Conservation (phyloP, 441 rosid genomes). For the Flueggea neowawraea region DNA sequence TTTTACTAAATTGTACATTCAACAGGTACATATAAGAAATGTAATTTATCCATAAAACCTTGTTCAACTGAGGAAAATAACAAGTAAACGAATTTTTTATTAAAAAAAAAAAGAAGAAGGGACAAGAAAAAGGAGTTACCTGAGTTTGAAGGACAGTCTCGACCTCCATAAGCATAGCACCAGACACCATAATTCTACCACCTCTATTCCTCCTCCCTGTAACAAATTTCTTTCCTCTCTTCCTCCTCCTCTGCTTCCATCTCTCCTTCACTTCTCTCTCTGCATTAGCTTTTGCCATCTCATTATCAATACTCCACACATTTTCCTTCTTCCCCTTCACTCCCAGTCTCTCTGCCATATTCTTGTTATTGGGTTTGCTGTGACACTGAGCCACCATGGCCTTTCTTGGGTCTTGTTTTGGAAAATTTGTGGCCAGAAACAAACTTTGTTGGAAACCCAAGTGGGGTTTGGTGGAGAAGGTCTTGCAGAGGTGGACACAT, state of each 20-base stretch:
- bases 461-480: conserved; percentile 16
- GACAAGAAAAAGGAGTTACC: conserved; percentile 25
- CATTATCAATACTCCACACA: conserved; percentile 80
- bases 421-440: conserved; percentile 6
- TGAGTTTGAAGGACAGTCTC: conserved; percentile 91
- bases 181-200: conserved; percentile 49
- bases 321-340: conserved; percentile 63
- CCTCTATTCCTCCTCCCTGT: conserved; percentile 32
- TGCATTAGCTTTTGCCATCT: conserved; percentile 29
- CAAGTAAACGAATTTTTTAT: neutral
- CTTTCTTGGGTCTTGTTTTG: conserved; percentile 14
- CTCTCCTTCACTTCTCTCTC: conserved; percentile 13
- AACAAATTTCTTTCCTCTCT: conserved; percentile 39
- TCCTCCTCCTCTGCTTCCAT: conserved; percentile 32
- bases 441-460: conserved; percentile 4
- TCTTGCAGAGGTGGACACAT: conserved; percentile 34
- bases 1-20: too few relatives aligned
- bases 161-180: conserved; percentile 63
- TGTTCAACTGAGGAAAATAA: neutral
- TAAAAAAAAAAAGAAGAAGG: neutral
- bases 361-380: conserved; percentile 18
- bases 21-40: too few relatives aligned
- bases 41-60: too few relatives aligned
- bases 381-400: conserved; percentile 13
- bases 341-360: conserved; percentile 22